Evolutionary conservation across 331 rosid species (phyloP), one percentile per base, ranked within the genome.

Genomic region (Pyrus hybrid): DNA sequence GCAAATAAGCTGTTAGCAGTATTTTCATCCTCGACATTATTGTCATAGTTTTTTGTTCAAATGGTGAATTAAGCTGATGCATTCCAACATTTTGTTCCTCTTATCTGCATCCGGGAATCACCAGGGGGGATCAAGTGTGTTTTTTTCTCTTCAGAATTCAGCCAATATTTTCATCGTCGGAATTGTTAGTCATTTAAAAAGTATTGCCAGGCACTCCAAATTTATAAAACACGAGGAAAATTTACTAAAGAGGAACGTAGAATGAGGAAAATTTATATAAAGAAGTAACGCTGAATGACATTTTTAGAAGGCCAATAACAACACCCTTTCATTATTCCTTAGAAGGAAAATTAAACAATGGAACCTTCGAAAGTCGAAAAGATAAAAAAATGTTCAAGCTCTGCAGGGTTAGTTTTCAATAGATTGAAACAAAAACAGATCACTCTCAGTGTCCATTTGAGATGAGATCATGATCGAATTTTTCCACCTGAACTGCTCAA

Each of bases 281-380:
- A 8, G n/a, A 3, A 35, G 12, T 35, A 35, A 35, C 43, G 12
- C 3, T 35, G 43, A 35, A 41, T 41, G 47, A 41, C 13, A 41
- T 10, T 41, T 41, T 41, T 41, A 41, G 13, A 41, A 4, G 13
- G 47, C 22, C 75, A 11, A 47, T 22, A 16, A 10, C 47, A 41
- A 41, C 13, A 3, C 47, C 13, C 30, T 21, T 67, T 60, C 79
- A 73, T 79, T 78, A 79, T 79, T 45, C 18, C 51, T 30, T 12
- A 21, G 30, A 29, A 73, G 57, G 45, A 63, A 66, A 51, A 33
- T 11, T 37, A 43, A 16, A 60, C 70, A 57, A 3, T 43, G 21
- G 60, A 72, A 41, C 70, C 21, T 58, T 73, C 30, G 20, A 1
- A 9, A 21, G 58, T 49, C 58, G 16, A 21, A 70, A 63, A 73